Evolutionary conservation across 2,329 filamentous ascomycete species (phyloP).

Genomic region (Penicillium vulpinum): DNA sequence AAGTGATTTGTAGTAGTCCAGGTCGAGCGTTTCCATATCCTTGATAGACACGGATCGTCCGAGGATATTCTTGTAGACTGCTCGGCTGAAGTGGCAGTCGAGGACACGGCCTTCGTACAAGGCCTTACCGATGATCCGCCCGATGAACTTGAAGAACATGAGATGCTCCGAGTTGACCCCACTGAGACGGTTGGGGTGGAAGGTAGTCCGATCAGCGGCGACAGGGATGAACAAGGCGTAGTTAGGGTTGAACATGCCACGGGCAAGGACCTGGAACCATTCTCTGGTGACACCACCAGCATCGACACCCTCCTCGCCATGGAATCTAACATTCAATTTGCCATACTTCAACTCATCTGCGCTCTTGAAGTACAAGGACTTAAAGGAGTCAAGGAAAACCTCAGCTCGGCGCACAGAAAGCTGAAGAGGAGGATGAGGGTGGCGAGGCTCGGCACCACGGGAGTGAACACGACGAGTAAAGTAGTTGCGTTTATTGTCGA

Average conservation of each 20-base stretch:
- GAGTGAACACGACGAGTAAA: slow-evolving; percentile 92
- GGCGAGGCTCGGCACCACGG: slow-evolving; percentile 67
- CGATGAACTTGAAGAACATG: slow-evolving; percentile 99
- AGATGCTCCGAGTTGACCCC: slow-evolving; percentile 93
- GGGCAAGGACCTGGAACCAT: slow-evolving; percentile 97
- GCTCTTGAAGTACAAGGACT: slow-evolving; percentile 94
- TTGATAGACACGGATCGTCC: slow-evolving; percentile 95
- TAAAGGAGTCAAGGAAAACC: slow-evolving; percentile 98
- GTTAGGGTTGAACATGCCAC: slow-evolving; percentile 98
- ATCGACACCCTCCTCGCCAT: slow-evolving; percentile 95
- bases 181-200: slow-evolving; percentile 95
- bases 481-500: slow-evolving; percentile 99
- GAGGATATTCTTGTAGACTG: slow-evolving; percentile 96
- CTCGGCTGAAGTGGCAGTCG: slow-evolving; percentile 97
- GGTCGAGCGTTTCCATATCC: slow-evolving; percentile 98
- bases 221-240: slow-evolving; percentile 96
- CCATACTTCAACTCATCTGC: slow-evolving; percentile 99
- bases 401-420: slow-evolving; percentile 88
- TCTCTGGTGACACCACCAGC: slow-evolving; percentile 96
- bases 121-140: slow-evolving; percentile 95
- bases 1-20: slow-evolving; percentile 98
- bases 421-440: slow-evolving; percentile 75
- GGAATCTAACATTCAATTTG: slow-evolving; percentile 96
- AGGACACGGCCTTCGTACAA: slow-evolving; percentile 93
- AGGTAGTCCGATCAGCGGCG: slow-evolving; percentile 94